Evolutionary conservation across 305 asterid species (phyloP), one percentile per base, ranked within the genome.

Genomic region (Solanum chacoense): DNA sequence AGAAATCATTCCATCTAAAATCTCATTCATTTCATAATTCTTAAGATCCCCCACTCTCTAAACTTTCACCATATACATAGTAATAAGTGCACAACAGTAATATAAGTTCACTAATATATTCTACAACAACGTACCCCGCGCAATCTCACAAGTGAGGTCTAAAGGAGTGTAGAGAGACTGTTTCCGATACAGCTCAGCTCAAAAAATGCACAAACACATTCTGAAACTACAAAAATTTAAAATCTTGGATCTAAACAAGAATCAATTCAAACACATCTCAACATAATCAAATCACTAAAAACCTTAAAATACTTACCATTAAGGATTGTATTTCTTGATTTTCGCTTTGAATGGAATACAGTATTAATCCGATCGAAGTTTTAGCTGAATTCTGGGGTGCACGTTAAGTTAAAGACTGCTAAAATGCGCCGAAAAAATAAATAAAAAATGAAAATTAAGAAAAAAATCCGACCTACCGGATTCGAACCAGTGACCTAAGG

Each of bases 401-500:
- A 84, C 55, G 75, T 84, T 84, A 59, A 59, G 34, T 34, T 84
- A 32, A 59, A 2, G 9, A 59, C 5, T 32, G 3, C 87, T 84
- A 59, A 55, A 59, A 84, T 84, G 50, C 87, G 55, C 87, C 50
- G 3, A 59, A 28, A 26, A 42, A 45, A 18, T 26, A 50, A 26
- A 29, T 29, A 12, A 29, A 29, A 42, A 3, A 18, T 28, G 24
- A 16, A 42, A 45, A 28, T 12, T 24, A 2, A n/a, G n/a, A 81
- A n/a, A 22, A 8, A 28, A 45, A 2, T 84, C 87, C 87, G 75
- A 84, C 87, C 75, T 84, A 31, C 87, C 87, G 87, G 87, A 84
- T 84, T 84, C 74, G 87, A 84, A 84, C 50, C 87, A 55, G 87
- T 32, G 87, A 84, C 87, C 87, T 84, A 84, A 55, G 73, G 74